These are phyloP conservation scores for Euphorbia celastroides DNA, from an alignment of 441 rosid genomes.

Conservation along the genomic window DNA sequence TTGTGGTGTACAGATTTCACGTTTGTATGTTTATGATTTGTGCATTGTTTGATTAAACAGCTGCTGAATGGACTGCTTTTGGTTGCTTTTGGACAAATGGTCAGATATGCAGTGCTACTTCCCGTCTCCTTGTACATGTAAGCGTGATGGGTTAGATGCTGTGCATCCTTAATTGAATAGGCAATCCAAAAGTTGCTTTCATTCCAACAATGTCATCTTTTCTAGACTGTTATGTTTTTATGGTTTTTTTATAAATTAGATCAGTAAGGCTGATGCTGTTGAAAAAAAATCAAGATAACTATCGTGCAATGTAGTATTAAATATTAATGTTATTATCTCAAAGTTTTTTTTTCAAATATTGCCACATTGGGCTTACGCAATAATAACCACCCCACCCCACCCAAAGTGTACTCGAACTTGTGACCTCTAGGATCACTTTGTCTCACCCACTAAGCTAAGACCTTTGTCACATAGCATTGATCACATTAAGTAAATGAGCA, in stretches of 20 bases:
- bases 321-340: neutral
- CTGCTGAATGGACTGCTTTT: constrained; percentile 88
- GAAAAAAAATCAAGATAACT: neutral
- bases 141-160: constrained; percentile 24
- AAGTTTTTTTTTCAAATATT: neutral
- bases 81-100: constrained; percentile 99
- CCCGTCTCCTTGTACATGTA: constrained; percentile 93
- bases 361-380: too few relatives aligned
- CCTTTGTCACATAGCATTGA: neutral
- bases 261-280: neutral
- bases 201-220: neutral
- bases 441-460: too few relatives aligned
- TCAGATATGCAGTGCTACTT: constrained; percentile 98
- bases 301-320: neutral
- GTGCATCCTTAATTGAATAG: neutral
- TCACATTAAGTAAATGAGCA: neutral
- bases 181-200: neutral
- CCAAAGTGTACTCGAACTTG: too few relatives aligned
- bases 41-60: constrained; percentile 34
- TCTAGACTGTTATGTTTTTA: neutral
- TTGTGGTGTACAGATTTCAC: neutral
- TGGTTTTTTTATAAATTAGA: neutral
- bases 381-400: too few relatives aligned
- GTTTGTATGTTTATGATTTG: constrained; percentile 6
- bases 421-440: too few relatives aligned